phyloP scores from a whole-genome alignment of 345 rosid species.

The Conringia planisiliqua region DNA sequence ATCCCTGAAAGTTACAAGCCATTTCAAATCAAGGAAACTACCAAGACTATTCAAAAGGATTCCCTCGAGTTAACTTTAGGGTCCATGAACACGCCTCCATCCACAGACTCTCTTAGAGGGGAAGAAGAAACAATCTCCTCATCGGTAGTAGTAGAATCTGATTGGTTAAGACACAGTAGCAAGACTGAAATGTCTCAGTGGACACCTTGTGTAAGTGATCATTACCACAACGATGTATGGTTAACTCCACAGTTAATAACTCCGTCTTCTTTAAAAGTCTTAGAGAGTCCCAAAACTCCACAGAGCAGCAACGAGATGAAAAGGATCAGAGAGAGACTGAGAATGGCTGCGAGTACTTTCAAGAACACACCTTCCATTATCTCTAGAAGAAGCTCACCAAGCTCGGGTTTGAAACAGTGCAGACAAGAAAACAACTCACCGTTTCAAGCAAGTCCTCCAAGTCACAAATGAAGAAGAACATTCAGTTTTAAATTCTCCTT shows the following conservation, averaged over 20 bases:
- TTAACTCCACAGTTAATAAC: not conserved
- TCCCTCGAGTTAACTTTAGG: not conserved
- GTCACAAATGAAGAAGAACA: not conserved
- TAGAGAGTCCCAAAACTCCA: not conserved
- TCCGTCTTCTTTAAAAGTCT: not conserved
- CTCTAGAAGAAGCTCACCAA: not conserved
- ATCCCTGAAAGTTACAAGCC: not conserved
- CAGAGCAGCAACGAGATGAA: not conserved
- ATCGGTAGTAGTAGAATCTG: too few relatives aligned
- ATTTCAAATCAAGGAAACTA: not conserved
- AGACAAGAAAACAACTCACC: not conserved
- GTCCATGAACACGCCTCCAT: not conserved
- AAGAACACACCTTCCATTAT: slow-evolving; percentile 19
- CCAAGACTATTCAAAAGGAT: not conserved
- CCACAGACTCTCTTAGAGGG: not conserved
- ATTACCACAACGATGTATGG: too few relatives aligned
- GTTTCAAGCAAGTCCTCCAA: not conserved
- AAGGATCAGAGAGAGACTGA: not conserved
- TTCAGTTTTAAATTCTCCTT: not conserved
- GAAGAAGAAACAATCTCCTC: not conserved
- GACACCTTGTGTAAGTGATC: not conserved
- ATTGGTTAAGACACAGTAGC: too few relatives aligned
- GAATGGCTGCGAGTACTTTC: slow-evolving; percentile 13
- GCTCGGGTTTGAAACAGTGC: not conserved
- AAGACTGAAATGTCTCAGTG: too few relatives aligned